Evolutionary conservation across 2,329 filamentous ascomycete genomes (phyloP), one percentile per base, ranked within the genome.

Genomic region (Cercospora sp.): DNA sequence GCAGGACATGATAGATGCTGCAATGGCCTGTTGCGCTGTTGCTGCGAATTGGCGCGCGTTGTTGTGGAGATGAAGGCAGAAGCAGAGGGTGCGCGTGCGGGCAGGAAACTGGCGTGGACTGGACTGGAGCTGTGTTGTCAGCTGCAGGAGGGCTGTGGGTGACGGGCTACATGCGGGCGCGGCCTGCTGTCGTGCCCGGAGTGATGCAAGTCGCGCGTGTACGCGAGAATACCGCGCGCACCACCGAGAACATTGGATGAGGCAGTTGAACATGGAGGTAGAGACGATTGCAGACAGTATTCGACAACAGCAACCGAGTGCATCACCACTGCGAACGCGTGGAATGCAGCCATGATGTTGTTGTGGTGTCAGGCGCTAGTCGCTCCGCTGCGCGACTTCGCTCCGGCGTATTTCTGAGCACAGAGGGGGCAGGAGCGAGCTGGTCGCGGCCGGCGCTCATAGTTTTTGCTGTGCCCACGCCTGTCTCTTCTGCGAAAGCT

Each of bases 391-490:
- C 36, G 42, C 45, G 18, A 20, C 45, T 12, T 23, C 26, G 53
- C 20, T 18, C 26, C 13, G 10, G 53, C 53, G 53, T 58, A 58
- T 58, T 58, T 58, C 53, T 58, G 13, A 58, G 53, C 53, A 58
- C 53, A 33, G 45, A 51, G 28, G 53, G 23, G 53, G 13, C 53
- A 58, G 53, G 20, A 12, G 13, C 26, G 20, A 51, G 45, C 45
- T 23, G 45, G 18, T 20, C 42, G 42, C 42, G 42, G n/a, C 42
- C 42, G 42, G 42, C 42, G 42, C 42, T 51, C 45, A 20, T 51
- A 26, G 45, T 51, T 51, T 51, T 51, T 13, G 45, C 45, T 23
- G 45, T 51, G 45, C 45, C 45, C 45, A 51, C 45, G 45, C 45
- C 45, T 23, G 45, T 51, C 45, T 51, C 45, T 51, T 51, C 45